Percentiles rank a stretch among this genome's conserved stretches.
These are phyloP conservation scores for Glonium stellatum DNA, from an alignment of 495 filamentous ascomycete genomes.

Conservation along the genomic window DNA sequence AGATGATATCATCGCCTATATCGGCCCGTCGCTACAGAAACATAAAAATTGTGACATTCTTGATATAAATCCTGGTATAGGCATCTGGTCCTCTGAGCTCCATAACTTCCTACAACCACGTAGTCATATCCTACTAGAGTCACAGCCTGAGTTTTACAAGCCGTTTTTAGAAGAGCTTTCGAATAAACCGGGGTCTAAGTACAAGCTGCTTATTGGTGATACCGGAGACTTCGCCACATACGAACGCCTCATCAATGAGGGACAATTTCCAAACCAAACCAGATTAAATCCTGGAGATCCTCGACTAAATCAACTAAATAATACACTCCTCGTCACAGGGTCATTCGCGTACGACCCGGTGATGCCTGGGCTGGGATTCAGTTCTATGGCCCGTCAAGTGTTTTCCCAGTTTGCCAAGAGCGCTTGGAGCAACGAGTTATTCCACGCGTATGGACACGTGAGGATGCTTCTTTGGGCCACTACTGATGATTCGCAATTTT, in stretches of 20 bases:
- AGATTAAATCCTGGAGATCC: constrained; percentile 22
- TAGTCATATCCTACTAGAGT: constrained; percentile 64
- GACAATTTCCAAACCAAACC: constrained; percentile 47
- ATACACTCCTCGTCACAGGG: constrained; percentile 54
- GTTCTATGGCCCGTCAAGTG: constrained; percentile 25
- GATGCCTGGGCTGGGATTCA: constrained; percentile 11
- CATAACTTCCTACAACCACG: constrained; percentile 68
- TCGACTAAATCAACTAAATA: constrained; percentile 44
- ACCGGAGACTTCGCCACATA: constrained; percentile 47
- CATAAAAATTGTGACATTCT: constrained; percentile 70
- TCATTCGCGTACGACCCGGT: constrained; percentile 19
- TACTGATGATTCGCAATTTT: constrained; percentile 41
- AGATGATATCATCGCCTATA: constrained; percentile 32
- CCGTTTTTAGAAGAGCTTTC: constrained; percentile 51
- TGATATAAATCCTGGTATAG: constrained; percentile 73
- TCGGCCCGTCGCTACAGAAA: constrained; percentile 53
- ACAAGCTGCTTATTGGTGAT: constrained; percentile 44
- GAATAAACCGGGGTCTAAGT: constrained; percentile 48
- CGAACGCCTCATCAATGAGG: constrained; percentile 40
- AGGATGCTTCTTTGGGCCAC: constrained; percentile 61
- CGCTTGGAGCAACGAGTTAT: constrained; percentile 39
- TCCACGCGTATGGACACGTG: constrained; percentile 60
- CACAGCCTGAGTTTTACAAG: constrained; percentile 47
- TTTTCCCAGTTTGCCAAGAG: constrained; percentile 39
- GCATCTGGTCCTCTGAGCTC: constrained; percentile 67